phyloP scores from a whole-genome alignment of 2,329 filamentous ascomycete species.

The Cladosporium halotolerans region DNA sequence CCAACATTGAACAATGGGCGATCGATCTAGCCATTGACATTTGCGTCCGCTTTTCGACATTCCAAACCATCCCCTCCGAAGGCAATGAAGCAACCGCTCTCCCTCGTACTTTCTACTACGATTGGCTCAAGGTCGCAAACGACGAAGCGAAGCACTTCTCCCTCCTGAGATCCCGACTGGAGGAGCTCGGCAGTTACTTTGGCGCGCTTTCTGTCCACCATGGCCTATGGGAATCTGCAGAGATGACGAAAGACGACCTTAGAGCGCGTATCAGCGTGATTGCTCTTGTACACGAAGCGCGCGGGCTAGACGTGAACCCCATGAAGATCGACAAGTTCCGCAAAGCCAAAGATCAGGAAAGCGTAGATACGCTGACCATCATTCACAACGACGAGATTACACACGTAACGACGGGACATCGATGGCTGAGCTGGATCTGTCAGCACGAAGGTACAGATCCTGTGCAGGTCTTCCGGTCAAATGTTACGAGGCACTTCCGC shows the following conservation, averaged over 20 bases:
- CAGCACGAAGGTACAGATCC: slow-evolving; percentile 14
- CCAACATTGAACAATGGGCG: slow-evolving; percentile 17
- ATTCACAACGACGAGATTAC: slow-evolving; percentile 15
- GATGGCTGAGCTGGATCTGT: slow-evolving; percentile 15
- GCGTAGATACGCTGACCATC: slow-evolving; percentile 13
- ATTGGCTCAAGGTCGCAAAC: slow-evolving; percentile 16
- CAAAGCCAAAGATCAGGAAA: slow-evolving; percentile 13
- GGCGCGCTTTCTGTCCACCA: slow-evolving; percentile 15
- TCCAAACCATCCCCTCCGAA: slow-evolving; percentile 1
- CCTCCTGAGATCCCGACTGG: slow-evolving; percentile 11
- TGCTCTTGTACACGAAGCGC: slow-evolving; percentile 15
- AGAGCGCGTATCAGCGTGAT: slow-evolving; percentile 15
- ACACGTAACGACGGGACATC: slow-evolving; percentile 14
- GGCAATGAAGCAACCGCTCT: background rate
- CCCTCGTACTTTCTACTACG: slow-evolving; percentile 15
- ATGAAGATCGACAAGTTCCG: slow-evolving; percentile 14
- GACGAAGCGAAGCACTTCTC: slow-evolving; percentile 16
- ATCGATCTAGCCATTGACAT: slow-evolving; percentile 16
- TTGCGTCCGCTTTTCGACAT: slow-evolving; percentile 14
- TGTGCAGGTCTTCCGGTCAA: slow-evolving; percentile 12
- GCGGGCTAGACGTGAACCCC: slow-evolving; percentile 14
- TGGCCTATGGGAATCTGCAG: slow-evolving; percentile 14
- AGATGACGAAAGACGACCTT: slow-evolving; percentile 12
- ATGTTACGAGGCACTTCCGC: slow-evolving; percentile 11
- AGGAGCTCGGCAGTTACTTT: slow-evolving; percentile 13